Evolutionary conservation across 176 grass and related monocot genomes (phyloP).

Genomic region (Carex pumila): DNA sequence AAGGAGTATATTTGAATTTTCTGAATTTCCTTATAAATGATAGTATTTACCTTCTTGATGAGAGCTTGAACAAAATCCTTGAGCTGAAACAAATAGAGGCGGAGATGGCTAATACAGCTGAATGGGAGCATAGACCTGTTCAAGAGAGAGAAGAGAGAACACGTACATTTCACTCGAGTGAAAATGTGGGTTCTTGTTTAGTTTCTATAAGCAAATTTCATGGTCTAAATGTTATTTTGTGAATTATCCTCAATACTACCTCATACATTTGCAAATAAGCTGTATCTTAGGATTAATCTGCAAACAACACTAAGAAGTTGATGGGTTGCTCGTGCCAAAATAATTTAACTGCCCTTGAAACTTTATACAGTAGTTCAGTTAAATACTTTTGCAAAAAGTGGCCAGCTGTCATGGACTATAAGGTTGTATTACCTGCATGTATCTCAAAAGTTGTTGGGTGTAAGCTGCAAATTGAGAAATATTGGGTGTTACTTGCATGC

Average conservation of each 20-base stretch:
- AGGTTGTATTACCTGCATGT: neutral
- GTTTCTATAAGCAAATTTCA: slow-evolving; percentile 1
- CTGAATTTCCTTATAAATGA: slow-evolving; percentile 96
- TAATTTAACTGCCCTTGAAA: neutral
- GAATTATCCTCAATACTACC: neutral
- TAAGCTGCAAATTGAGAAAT: neutral
- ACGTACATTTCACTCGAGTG: slow-evolving; percentile 78
- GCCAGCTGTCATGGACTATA: neutral
- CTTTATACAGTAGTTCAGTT: neutral
- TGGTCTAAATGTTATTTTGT: slow-evolving; percentile 1
- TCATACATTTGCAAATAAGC: neutral
- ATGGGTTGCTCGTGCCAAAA: neutral
- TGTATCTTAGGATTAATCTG: neutral
- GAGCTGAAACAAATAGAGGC: slow-evolving; percentile 97
- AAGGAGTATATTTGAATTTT: slow-evolving; percentile 95
- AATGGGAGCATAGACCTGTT: slow-evolving; percentile 65
- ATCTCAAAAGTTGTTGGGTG: neutral
- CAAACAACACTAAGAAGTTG: neutral
- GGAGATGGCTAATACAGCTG: slow-evolving; percentile 68
- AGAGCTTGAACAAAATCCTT: slow-evolving; percentile 98
- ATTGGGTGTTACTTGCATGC: neutral
- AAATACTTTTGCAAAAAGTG: neutral
- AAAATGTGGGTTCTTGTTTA: slow-evolving; percentile 63
- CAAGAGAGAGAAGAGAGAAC: slow-evolving; percentile 94
- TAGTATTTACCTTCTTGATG: slow-evolving; percentile 99